Evolutionary conservation across 805 yeast species (phyloP).

Genomic region (Teunomyces aglyptinius): DNA sequence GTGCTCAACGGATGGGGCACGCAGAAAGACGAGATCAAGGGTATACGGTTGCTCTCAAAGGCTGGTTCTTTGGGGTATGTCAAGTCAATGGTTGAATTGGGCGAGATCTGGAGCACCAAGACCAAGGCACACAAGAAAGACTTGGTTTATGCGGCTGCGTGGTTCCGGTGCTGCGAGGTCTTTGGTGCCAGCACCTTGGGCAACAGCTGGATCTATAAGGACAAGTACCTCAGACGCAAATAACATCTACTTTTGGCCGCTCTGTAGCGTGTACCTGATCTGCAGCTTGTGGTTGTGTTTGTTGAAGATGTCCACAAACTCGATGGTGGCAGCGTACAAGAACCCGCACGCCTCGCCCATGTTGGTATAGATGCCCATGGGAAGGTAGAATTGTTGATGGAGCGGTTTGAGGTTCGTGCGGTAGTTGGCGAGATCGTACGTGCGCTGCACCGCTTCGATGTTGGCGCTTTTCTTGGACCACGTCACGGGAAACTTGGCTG

Average conservation of each 20-base stretch:
- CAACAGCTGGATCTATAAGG: conserved; percentile 73
- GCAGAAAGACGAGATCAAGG: conserved; percentile 52
- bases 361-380: conserved; percentile 36
- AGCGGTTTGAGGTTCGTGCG: conserved; percentile 20
- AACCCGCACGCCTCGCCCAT: conserved; percentile 32
- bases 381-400: conserved; percentile 29
- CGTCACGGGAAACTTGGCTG: conserved; percentile 30
- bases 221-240: conserved; percentile 48
- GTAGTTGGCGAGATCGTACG: conserved; percentile 10
- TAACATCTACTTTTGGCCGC: conserved; percentile 2
- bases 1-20: conserved; percentile 58
- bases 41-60: conserved; percentile 57
- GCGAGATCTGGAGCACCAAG: conserved; percentile 62
- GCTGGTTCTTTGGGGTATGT: conserved; percentile 67
- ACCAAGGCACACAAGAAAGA: conserved; percentile 58
- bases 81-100: conserved; percentile 69
- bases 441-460: conserved; percentile 9
- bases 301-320: conserved; percentile 26
- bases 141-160: conserved; percentile 59
- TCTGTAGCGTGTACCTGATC: conserved; percentile 10
- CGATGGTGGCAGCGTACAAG: conserved; percentile 28
- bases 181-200: conserved; percentile 63
- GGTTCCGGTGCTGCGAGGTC: conserved; percentile 64
- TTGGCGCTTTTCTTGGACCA: conserved; percentile 23
- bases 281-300: conserved; percentile 12